Conservation (phyloP, 2,329 filamentous ascomycete genomes). For the Juglanconis sp. region DNA sequence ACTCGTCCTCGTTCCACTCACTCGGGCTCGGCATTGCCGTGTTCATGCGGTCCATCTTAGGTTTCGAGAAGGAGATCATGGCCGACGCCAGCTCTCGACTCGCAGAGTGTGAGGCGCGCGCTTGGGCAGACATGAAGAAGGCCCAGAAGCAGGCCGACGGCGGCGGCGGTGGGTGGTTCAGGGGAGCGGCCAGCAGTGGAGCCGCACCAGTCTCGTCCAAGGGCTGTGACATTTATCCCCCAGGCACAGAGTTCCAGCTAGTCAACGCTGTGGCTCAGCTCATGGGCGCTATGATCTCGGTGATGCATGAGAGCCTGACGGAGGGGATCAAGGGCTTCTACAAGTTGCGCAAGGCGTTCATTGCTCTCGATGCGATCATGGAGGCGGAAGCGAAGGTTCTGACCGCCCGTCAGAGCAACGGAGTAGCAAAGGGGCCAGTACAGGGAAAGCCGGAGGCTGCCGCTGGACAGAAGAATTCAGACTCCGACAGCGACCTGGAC, state of each 20-base stretch:
- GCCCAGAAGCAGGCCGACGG: conserved; percentile 60
- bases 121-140: conserved; percentile 72
- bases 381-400: conserved; percentile 62
- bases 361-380: conserved; percentile 76
- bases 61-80: conserved; percentile 91
- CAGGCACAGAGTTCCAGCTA: conserved; percentile 82
- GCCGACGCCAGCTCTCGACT: conserved; percentile 72
- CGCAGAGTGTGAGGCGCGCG: conserved; percentile 70
- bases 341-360: conserved; percentile 83
- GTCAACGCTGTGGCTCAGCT: conserved; percentile 82
- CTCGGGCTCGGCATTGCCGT: conserved; percentile 76
- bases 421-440: not conserved
- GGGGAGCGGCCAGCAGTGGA: conserved; percentile 22
- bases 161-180: conserved; percentile 22
- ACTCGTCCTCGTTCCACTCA: conserved; percentile 82
- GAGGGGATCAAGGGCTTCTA: conserved; percentile 92
- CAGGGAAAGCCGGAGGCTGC: not conserved
- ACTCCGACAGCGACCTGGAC: conserved; percentile 39
- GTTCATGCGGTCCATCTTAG: conserved; percentile 82
- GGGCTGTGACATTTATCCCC: conserved; percentile 63
- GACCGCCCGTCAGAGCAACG: conserved; percentile 18
- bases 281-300: conserved; percentile 83
- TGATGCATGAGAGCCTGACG: conserved; percentile 88
- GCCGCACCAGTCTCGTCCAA: conserved; percentile 30
- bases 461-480: conserved; percentile 11